Base-by-base conservation (phyloP, 495 filamentous ascomycete genomes). In the Pyronema omphalodes region DNA sequence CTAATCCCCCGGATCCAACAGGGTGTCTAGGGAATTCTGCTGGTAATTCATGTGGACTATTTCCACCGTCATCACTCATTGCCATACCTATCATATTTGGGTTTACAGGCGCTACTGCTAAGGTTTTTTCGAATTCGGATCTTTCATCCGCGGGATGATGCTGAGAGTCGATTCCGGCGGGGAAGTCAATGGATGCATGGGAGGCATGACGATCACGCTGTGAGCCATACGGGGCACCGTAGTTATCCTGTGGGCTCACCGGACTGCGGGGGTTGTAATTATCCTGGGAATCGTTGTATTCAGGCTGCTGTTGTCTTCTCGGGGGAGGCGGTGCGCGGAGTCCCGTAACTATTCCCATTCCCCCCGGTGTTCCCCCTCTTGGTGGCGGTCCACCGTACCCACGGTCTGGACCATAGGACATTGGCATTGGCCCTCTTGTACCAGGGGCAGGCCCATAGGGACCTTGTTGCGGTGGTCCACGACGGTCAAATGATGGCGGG, bases 81-180 rank as follows among this genome's bases (percentile, higher is more conserved):
- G 57, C 58, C 9, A 57, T 47, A 19, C 61, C 61, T 11, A 62
- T 48, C 9, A 17, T 52, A n/a, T 34, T 23, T 3, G 29, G 8
- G 36, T 50, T 50, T 11, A 50, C 47, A 8, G 47, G 47, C 6
- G 47, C 23, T 29, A 29, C 23, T 29, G 23, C 47, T 35, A 50
- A 19, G 6, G 61, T 63, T 39, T 63, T 47, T 23, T 63, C 61
- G 35, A 63, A 63, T 44, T 63, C 61, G 8, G 46, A 49, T n/a
- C 60, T 54, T 23, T 63, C 61, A 15, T 62, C 60, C 9, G 47
- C 34, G 9, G 8, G 47, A 12, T 12, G 12, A 36, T 50, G 34
- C 3, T 29, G 23, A 1, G 23, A 29, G 23, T 36, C 47, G 36
- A 50, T 50, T 12, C 29, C 47, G 29, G 47, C 47, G 18, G 47